A percentile compares a stretch with the other conserved stretches of the same genome.
phyloP scores from a whole-genome alignment of 2,329 filamentous ascomycete genomes.

The Macrophomina pseudophaseolina region DNA sequence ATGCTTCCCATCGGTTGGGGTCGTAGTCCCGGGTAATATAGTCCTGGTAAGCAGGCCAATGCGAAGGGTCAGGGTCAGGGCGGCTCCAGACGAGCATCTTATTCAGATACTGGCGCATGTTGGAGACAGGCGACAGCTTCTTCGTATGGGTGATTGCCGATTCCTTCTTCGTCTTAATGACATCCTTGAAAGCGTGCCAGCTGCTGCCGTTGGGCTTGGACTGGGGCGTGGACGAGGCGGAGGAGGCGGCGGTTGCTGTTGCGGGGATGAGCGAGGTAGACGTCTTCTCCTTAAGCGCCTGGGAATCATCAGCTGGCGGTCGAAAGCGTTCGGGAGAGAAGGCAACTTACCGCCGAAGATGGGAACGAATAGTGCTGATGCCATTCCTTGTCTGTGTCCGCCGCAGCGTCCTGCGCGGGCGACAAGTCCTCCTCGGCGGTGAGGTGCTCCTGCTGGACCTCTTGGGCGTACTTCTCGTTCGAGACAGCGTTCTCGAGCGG shows the following conservation, averaged over 20 bases:
- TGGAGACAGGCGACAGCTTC: conserved; percentile 27
- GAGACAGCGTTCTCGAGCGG: conserved; percentile 14
- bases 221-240: background rate
- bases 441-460: conserved; percentile 20
- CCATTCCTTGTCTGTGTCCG: conserved; percentile 18
- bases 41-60: conserved; percentile 53
- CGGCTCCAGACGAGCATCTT: conserved; percentile 51
- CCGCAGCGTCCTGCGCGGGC: conserved; percentile 26
- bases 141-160: conserved; percentile 16
- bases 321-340: background rate
- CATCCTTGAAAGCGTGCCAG: conserved; percentile 26
- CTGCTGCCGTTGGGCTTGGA: conserved; percentile 12
- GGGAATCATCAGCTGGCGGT: background rate
- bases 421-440: conserved; percentile 5
- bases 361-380: conserved; percentile 24
- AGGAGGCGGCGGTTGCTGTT: conserved; percentile 10
- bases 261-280: conserved; percentile 18
- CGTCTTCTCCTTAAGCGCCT: conserved; percentile 5
- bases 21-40: conserved; percentile 51
- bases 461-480: conserved; percentile 13
- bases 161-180: conserved; percentile 11
- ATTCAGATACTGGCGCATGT: conserved; percentile 46
- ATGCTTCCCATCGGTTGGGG: conserved; percentile 55
- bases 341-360: conserved; percentile 8
- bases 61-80: conserved; percentile 37